Conservation (phyloP, 2,329 filamentous ascomycete genomes). For the Mycocentrospora acerina region DNA sequence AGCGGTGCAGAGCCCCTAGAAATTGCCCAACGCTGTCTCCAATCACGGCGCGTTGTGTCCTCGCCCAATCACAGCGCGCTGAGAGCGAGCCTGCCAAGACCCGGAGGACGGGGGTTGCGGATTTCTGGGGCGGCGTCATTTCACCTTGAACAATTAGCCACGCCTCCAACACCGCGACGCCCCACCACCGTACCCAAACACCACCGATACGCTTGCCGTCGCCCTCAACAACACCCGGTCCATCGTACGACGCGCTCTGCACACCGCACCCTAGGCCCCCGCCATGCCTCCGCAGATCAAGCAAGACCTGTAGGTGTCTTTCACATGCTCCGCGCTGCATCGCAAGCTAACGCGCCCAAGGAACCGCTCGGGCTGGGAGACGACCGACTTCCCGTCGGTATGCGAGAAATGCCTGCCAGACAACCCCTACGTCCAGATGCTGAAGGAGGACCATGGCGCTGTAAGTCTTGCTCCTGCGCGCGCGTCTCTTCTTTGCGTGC, state of each 20-base stretch:
- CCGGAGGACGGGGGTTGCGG: constrained; percentile 4
- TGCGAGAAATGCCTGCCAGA: constrained; percentile 93
- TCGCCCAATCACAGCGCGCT: constrained; percentile 10
- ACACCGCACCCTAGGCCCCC: neutral
- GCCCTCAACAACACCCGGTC: neutral
- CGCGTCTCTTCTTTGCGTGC: constrained; percentile 74
- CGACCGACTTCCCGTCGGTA: constrained; percentile 84
- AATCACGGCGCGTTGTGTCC: constrained; percentile 20
- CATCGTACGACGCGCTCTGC: neutral
- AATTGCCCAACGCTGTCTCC: constrained; percentile 2
- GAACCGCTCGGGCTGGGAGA: constrained; percentile 96
- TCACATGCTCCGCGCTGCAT: too few relatives aligned
- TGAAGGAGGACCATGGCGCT: constrained; percentile 93
- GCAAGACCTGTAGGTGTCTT: constrained; percentile 85
- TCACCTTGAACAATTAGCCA: neutral
- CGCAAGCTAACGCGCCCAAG: too few relatives aligned
- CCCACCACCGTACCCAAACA: constrained; percentile 9
- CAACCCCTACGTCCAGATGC: constrained; percentile 97
- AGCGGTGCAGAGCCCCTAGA: constrained; percentile 26
- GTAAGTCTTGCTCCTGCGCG: constrained; percentile 59
- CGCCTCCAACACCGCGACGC: constrained; percentile 6
- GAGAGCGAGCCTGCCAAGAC: constrained; percentile 10
- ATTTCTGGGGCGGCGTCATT: constrained; percentile 19
- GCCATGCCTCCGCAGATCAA: constrained; percentile 89
- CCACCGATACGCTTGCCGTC: constrained; percentile 3